Conservation (phyloP, 495 filamentous ascomycete species). For the Tuber brumale region DNA sequence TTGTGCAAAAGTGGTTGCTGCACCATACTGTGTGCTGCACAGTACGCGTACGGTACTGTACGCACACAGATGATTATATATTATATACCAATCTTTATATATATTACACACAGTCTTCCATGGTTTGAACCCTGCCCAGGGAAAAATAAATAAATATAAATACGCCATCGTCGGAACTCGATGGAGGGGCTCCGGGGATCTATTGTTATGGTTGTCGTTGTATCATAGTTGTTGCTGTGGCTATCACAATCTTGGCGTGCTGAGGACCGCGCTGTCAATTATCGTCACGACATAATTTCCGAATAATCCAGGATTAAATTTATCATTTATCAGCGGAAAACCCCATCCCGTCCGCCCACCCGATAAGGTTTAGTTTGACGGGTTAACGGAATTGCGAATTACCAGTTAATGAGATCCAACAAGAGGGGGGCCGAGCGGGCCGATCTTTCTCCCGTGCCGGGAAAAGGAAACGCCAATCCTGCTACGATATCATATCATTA, state of each 20-base stretch:
- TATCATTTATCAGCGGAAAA: background rate
- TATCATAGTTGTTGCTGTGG: background rate
- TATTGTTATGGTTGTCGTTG: background rate
- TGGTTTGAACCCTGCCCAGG: background rate
- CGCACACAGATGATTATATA: background rate
- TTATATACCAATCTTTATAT: background rate
- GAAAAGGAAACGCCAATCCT: background rate
- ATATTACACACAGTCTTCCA: background rate
- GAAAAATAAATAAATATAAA: background rate
- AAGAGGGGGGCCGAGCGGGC: no score
- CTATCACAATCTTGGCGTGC: background rate
- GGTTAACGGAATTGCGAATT: background rate
- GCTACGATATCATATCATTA: no score
- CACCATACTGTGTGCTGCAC: background rate
- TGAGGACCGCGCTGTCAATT: background rate
- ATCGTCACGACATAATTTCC: conserved; percentile 1
- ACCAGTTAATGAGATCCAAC: no score
- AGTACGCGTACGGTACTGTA: background rate
- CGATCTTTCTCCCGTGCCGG: no score
- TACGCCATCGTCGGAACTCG: background rate
- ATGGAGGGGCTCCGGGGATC: background rate
- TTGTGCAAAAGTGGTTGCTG: background rate
- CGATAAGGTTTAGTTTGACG: background rate
- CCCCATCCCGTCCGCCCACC: no score
- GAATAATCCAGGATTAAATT: background rate